Conservation (phyloP, 2,329 filamentous ascomycete genomes). For the Zymoseptoria tritici region DNA sequence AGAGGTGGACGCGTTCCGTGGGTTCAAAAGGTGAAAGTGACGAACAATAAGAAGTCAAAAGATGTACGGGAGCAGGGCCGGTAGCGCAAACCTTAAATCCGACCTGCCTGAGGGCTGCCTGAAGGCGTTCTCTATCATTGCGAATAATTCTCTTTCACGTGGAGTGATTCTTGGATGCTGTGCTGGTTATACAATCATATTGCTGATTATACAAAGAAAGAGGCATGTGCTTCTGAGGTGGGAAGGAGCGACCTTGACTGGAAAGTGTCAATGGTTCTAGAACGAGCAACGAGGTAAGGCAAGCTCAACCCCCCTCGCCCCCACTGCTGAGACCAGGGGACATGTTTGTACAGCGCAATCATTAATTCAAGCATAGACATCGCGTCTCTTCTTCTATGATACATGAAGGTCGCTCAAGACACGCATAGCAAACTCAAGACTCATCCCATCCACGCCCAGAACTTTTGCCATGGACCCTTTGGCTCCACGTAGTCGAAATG, state of each 20-base stretch:
- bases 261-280: neutral
- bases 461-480: slow-evolving; percentile 27
- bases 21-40: neutral
- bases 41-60: neutral
- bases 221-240: neutral
- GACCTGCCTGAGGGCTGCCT: neutral
- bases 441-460: slow-evolving; percentile 25
- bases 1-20: neutral
- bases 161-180: neutral
- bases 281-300: no score
- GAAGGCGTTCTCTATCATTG: neutral
- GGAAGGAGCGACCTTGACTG: neutral
- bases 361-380: neutral
- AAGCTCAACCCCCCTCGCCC: no score
- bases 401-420: neutral
- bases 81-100: neutral
- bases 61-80: neutral
- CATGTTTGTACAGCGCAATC: neutral
- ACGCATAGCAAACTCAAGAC: neutral
- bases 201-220: neutral
- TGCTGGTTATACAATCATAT: neutral
- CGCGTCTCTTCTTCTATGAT: neutral
- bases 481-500: slow-evolving; percentile 27
- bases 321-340: neutral
- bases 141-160: neutral